Base-by-base conservation (phyloP, 2,329 filamentous ascomycete genomes). In the Acarospora socialis region DNA sequence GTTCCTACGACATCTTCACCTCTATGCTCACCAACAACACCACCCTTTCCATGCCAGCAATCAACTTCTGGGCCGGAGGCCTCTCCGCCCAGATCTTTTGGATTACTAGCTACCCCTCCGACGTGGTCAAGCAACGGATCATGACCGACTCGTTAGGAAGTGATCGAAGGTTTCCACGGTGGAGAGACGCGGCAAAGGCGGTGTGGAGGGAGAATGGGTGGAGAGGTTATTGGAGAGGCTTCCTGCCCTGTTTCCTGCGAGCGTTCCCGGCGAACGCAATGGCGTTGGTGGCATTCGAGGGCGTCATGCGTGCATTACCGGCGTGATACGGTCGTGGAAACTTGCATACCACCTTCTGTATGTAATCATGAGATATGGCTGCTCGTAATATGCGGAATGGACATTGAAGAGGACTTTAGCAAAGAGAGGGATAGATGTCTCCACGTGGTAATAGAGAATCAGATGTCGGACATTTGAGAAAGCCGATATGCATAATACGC, bases 1-100 rank as follows among this genome's bases (percentile, higher is more conserved):
- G 77, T n/a, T 80, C 75, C 38, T 98, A 98, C 61, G 87, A 94
- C 48, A 46, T 93, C 18, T 68, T 95, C 44, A 81, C 81, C 4
- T 66, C 72, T 14, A 59, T 66, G 37, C 61, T 95, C 50, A 63
- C 70, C 33, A 56, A 70, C 12, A 63, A 73, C 46, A 93, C 86
- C 2, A 56, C 46, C 8, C 60, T 94, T 33, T 79, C 79, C 33
- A 72, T 73, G 0, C 83, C 90, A 0, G 76, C 76, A 1, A 67
- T 95, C 49, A 95, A 95, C 53, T 98, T 98, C 61, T 95, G 87
- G 87, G 87, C 90, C 0, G 90, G 90, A 3, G 90, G 90, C 0
- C 60, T 95, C 31, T 86, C 79, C 28, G 90, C 90, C 0, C 90
- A 98, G 62, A 60, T 93, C 10, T 98, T 94, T 52, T 98, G 90